Base-by-base conservation (phyloP, 148 eudicot species). In the Rhododendron molle region DNA sequence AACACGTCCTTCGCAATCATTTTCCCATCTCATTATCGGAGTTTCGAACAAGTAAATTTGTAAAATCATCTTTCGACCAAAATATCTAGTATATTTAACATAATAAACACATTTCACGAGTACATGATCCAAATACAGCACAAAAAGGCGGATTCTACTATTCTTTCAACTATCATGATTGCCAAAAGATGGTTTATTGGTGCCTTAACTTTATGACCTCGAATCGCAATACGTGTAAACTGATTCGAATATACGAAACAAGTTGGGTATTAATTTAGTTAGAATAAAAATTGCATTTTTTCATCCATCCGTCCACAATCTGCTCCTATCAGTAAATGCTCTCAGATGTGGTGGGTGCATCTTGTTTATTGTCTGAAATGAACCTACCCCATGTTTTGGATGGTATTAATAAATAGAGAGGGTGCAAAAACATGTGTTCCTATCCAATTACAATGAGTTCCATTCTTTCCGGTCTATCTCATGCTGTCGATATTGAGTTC, bases 181-280 rank as follows among this genome's bases (percentile, higher is more conserved):
- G 26, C 11, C 26, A 58, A 58, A 58, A 58, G n/a, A 58, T 58
- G 9, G 0, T 6, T 58, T 23, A 6, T 58, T 21, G 65, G 26
- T 2, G 9, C 20, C n/a, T 58, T 58, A 21, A 58, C 2, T 58
- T 58, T 58, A 58, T 21, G 4, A 58, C 21, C 26, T 58, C 26
- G 0, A 58, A 58, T 58, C 2, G 9, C 6, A 0, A 9, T 7
- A 0, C 7, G 4, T 8, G 28, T 60, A 20, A 60, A 60, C 3
- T 60, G 0, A 60, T 3, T 23, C 1, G 4, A 60, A 60, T 60
- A 8, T 2, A 0, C 0, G 0, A 23, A 0, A 23, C 1, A 58
- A 1, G 14, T 56, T 56, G 21, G 60, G 6, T 56, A 18, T 1
- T 18, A 56, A 56, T 20, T 56, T 56, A 16, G 20, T 15, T 50